Base-by-base conservation (phyloP, 1,139 yeast species). In the Wickerhamomyces sp. region DNA sequence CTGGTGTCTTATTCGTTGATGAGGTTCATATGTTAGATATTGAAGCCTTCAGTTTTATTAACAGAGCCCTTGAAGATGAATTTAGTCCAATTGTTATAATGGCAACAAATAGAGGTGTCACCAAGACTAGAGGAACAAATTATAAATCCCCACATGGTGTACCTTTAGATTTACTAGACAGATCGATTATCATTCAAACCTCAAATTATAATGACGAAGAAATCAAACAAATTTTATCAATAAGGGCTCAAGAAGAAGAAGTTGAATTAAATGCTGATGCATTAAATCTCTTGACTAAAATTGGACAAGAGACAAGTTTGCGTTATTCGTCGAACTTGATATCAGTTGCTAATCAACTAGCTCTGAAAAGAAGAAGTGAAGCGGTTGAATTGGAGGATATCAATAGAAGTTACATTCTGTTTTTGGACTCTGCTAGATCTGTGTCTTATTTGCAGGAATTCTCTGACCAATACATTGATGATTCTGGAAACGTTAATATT, bases 1-100 rank as follows among this genome's bases (percentile, higher is more conserved):
- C 98, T n/a, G 99, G 99, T 51, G 98, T 94, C 12, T 71, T 94
- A 55, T 94, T 94, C 64, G 88, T 94, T 55, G 99, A 94, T 65
- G 99, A 94, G 67, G 97, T 90, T 39, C 98, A 94, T 66, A 94
- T 94, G 97, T 78, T 94, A 51, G 99, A 94, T 63, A 87, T 94
- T 56, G 99, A 94, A 65, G 84, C 97, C 61, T 94, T 92, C 59
- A 85, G 98, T 20, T 94, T 87, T 63, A 79, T 94, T 58, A 94
- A 94, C 69, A 77, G 98, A 50, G 97, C 98, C 7, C 73, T 94
- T 47, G 99, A 94, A 67, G 97, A 89, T 63, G 97, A 90, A 50
- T 82, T 92, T 61, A 83, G 97, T 8, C 98, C 99, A 31, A 88
- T 94, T 59, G 97, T 94, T 37, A 86, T 94, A 46, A 92, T 94